A percentile compares a stretch with the other conserved stretches of the same genome.
These are phyloP conservation scores for Colletotrichum paranaense DNA, from an alignment of 2,329 filamentous ascomycete genomes.

Conservation along the genomic window DNA sequence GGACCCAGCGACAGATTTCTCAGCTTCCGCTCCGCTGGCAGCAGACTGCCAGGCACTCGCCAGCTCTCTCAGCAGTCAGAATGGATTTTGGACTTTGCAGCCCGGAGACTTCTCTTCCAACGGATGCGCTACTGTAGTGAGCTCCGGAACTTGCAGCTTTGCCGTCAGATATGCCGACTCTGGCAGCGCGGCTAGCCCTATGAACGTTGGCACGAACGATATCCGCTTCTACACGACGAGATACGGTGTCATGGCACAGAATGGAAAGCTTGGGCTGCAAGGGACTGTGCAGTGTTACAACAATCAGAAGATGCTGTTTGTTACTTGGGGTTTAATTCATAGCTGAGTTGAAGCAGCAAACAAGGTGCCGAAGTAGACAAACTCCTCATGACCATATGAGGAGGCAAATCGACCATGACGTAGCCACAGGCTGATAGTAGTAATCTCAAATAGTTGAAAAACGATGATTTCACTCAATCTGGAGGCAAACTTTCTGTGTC, in stretches of 20 bases:
- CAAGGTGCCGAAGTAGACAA: neutral
- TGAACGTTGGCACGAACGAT: constrained; percentile 35
- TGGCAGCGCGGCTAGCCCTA: neutral
- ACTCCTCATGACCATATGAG: neutral
- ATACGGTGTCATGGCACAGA: constrained; percentile 6
- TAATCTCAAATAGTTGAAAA: too few relatives aligned
- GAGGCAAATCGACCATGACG: neutral
- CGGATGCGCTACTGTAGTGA: constrained; percentile 30
- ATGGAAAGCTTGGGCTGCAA: constrained; percentile 26
- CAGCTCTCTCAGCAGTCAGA: neutral
- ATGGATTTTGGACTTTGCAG: constrained; percentile 31
- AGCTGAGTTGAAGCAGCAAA: neutral
- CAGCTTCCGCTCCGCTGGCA: constrained; percentile 23
- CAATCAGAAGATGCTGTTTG: constrained; percentile 11
- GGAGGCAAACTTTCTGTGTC: too few relatives aligned
- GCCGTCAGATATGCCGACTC: constrained; percentile 18
- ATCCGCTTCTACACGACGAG: constrained; percentile 31
- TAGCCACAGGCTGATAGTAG: neutral
- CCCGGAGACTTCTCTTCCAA: constrained; percentile 19
- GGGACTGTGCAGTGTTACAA: constrained; percentile 32
- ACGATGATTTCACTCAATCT: too few relatives aligned
- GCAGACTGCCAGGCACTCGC: constrained; percentile 26
- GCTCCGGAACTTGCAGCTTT: constrained; percentile 32
- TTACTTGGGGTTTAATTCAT: constrained; percentile 31
- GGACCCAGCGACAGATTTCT: constrained; percentile 20